These are phyloP conservation scores for Thyridium curvatum DNA, from an alignment of 2,329 filamentous ascomycete genomes.

Conservation along the genomic window DNA sequence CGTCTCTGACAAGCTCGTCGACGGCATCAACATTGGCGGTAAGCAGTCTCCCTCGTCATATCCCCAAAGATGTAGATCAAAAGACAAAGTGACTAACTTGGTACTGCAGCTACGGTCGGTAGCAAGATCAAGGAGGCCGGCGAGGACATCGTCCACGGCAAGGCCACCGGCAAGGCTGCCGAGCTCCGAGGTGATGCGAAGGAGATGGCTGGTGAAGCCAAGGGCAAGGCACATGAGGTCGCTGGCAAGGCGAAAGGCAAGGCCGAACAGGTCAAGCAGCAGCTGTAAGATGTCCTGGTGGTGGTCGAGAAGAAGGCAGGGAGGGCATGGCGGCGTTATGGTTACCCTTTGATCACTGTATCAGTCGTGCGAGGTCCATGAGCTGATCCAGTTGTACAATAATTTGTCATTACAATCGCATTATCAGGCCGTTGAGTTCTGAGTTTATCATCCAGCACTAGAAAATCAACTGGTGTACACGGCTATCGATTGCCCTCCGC, in stretches of 20 bases:
- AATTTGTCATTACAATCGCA: too few species aligned
- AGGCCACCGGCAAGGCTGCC: constrained; percentile 14
- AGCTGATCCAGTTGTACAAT: too few species aligned
- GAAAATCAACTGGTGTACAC: too few species aligned
- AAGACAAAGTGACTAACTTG: constrained; percentile 5
- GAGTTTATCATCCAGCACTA: too few species aligned
- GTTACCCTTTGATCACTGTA: too few species aligned
- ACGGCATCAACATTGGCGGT: constrained; percentile 55
- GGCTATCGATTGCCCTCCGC: too few species aligned
- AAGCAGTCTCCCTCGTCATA: constrained; percentile 17
- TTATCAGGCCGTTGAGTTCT: too few species aligned
- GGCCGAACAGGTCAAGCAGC: constrained; percentile 31
- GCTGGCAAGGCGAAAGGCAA: constrained; percentile 34
- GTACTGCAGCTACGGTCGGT: constrained; percentile 23
- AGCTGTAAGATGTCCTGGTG: constrained; percentile 11
- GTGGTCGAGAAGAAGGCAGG: background rate
- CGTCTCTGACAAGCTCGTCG: constrained; percentile 55
- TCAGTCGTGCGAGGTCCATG: too few species aligned
- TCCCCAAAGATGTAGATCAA: background rate
- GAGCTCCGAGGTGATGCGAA: constrained; percentile 30
- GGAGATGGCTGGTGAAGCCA: constrained; percentile 24
- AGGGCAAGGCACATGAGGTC: constrained; percentile 26
- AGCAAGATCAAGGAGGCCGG: constrained; percentile 42
- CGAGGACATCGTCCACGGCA: constrained; percentile 21
- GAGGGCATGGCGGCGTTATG: background rate